phyloP scores from a whole-genome alignment of 768 basidiomycete genomes.

The Pleurotus citrinopileatus region DNA sequence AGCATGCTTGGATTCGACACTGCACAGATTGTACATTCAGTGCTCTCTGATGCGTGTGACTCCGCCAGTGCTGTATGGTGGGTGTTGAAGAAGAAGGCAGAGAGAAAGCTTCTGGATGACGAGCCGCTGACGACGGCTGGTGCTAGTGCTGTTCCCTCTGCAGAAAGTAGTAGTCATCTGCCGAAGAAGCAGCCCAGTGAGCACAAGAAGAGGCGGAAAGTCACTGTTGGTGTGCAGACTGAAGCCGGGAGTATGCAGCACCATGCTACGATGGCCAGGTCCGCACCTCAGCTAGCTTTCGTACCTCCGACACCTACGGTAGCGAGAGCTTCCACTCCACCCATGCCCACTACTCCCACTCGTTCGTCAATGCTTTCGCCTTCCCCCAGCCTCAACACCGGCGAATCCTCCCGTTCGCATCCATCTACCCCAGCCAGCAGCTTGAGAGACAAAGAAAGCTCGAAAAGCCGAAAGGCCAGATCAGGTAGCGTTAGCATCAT shows the following conservation, averaged over 20 bases:
- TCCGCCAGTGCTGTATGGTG: slow-evolving; percentile 92
- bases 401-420: slow-evolving; percentile 55
- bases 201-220: slow-evolving; percentile 22
- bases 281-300: slow-evolving; percentile 64
- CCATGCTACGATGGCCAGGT: slow-evolving; percentile 28
- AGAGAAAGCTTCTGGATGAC: slow-evolving; percentile 44
- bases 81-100: slow-evolving; percentile 86
- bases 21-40: slow-evolving; percentile 93
- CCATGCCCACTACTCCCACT: slow-evolving; percentile 43
- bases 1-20: slow-evolving; percentile 85
- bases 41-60: slow-evolving; percentile 90
- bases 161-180: slow-evolving; percentile 14
- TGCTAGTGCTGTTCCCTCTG: slow-evolving; percentile 10
- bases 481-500: slow-evolving; percentile 94
- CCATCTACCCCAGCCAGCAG: slow-evolving; percentile 70
- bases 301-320: slow-evolving; percentile 77
- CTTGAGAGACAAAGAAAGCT: slow-evolving; percentile 52
- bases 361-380: slow-evolving; percentile 57
- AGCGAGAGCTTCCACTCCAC: slow-evolving; percentile 49
- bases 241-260: slow-evolving; percentile 26
- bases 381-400: slow-evolving; percentile 44
- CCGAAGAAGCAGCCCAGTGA: slow-evolving; percentile 19
- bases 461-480: slow-evolving; percentile 64
- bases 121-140: slow-evolving; percentile 12
- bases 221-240: slow-evolving; percentile 43